Conservation (phyloP, 768 basidiomycete genomes). For the Auriscalpium orientale region DNA sequence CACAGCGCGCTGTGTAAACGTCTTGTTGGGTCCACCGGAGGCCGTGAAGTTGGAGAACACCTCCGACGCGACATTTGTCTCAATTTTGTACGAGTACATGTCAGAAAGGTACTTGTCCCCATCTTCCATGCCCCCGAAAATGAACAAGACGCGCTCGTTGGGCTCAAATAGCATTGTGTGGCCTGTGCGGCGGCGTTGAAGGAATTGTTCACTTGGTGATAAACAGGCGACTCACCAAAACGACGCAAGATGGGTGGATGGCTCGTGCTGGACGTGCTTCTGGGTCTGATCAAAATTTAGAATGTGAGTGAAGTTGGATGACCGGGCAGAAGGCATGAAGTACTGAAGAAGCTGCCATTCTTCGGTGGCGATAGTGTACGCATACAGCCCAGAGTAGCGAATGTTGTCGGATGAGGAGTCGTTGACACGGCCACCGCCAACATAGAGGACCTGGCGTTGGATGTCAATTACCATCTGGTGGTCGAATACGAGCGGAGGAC, state of each 20-base stretch:
- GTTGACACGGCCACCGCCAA: conserved; percentile 68
- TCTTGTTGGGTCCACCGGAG: conserved; percentile 60
- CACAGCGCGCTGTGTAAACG: conserved; percentile 69
- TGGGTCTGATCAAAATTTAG: conserved; percentile 10
- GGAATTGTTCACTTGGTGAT: not conserved
- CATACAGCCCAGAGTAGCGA: conserved; percentile 68
- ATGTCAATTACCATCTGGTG: conserved; percentile 78
- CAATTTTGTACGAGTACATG: conserved; percentile 68
- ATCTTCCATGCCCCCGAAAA: conserved; percentile 69
- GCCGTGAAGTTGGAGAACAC: conserved; percentile 55
- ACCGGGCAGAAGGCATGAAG: conserved; percentile 18
- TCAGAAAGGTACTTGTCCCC: conserved; percentile 57
- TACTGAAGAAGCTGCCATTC: conserved; percentile 68
- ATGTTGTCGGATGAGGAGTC: conserved; percentile 53
- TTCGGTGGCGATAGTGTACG: conserved; percentile 56
- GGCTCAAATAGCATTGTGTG: conserved; percentile 81
- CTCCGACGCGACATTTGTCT: conserved; percentile 48
- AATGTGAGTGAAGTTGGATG: not conserved
- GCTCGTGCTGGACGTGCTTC: conserved; percentile 20
- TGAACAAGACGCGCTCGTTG: conserved; percentile 47
- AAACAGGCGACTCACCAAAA: conserved; percentile 36
- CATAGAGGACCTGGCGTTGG: conserved; percentile 62
- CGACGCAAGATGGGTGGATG: conserved; percentile 48
- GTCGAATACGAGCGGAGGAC: conserved; percentile 69
- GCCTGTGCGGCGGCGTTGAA: conserved; percentile 28